phyloP scores from a whole-genome alignment of 2,329 filamentous ascomycete species.

The Colletotrichum sp. region DNA sequence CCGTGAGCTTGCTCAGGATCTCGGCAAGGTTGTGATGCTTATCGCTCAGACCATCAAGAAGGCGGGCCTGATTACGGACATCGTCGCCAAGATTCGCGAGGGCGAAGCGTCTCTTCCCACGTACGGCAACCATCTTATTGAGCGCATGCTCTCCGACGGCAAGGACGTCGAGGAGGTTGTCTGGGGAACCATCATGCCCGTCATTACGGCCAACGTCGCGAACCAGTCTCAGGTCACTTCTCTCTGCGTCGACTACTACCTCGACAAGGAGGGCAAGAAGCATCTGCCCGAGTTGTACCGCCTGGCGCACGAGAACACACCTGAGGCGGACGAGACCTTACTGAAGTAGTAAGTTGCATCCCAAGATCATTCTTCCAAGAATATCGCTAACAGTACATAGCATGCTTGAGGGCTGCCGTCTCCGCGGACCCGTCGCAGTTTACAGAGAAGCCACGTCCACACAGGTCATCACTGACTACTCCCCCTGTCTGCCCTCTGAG shows the following conservation, averaged over 20 bases:
- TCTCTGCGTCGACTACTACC: conserved; percentile 65
- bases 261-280: conserved; percentile 51
- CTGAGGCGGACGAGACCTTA: conserved; percentile 54
- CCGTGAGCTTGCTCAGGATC: conserved; percentile 51
- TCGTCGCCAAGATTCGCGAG: conserved; percentile 51
- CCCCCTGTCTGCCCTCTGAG: conserved; percentile 24
- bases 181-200: conserved; percentile 62
- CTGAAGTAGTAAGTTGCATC: conserved; percentile 34
- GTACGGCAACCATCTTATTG: conserved; percentile 63
- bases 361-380: background rate
- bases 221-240: conserved; percentile 64
- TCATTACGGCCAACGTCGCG: conserved; percentile 60
- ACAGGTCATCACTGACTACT: conserved; percentile 29
- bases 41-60: conserved; percentile 54
- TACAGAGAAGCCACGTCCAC: conserved; percentile 48
- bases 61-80: conserved; percentile 50
- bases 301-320: conserved; percentile 52
- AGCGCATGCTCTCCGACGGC: conserved; percentile 58
- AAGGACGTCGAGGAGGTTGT: conserved; percentile 59
- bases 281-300: conserved; percentile 58
- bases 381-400: conserved; percentile 33
- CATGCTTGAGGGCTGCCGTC: conserved; percentile 58
- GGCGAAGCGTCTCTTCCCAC: conserved; percentile 41
- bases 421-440: conserved; percentile 57
- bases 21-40: conserved; percentile 57